Conservation (phyloP, 139 green algal genomes). For the Ostreobium quekettii region DNA sequence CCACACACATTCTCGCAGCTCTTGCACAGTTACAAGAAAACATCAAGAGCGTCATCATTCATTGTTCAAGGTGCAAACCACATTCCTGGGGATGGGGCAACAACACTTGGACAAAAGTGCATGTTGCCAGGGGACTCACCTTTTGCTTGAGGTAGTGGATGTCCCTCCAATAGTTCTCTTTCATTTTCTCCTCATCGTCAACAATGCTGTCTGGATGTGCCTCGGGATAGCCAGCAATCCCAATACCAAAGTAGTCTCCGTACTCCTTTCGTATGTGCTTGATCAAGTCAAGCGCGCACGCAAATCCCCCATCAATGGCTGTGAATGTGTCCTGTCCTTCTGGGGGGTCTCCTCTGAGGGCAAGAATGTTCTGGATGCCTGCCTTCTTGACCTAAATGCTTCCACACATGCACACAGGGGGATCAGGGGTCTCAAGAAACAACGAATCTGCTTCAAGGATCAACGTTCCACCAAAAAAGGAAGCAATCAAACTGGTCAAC, state of each 20-base stretch:
- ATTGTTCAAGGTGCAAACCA: too few relatives aligned
- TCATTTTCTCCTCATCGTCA: conserved; percentile 61
- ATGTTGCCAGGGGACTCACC: conserved; percentile 27
- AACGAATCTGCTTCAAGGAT: too few relatives aligned
- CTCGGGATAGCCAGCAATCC: conserved; percentile 90
- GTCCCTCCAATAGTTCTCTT: conserved; percentile 74
- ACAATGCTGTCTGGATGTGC: conserved; percentile 89
- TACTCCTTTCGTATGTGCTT: conserved; percentile 82
- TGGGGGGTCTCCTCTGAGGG: conserved; percentile 86
- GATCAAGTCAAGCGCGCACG: conserved; percentile 87
- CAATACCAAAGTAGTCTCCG: conserved; percentile 93
- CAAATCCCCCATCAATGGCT: conserved; percentile 54
- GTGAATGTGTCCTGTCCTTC: conserved; percentile 42
- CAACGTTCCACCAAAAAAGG: too few relatives aligned
- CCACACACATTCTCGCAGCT: too few relatives aligned
- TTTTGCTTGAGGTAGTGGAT: conserved; percentile 94
- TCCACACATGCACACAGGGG: background rate
- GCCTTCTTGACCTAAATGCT: conserved; percentile 66
- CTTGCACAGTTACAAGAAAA: too few relatives aligned
- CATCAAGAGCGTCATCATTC: too few relatives aligned
- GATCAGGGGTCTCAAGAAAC: too few relatives aligned
- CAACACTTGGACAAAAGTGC: conserved; percentile 13
- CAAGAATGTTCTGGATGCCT: conserved; percentile 92
- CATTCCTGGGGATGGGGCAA: too few relatives aligned
- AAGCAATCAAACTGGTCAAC: too few relatives aligned